phyloP scores from a whole-genome alignment of 2,329 filamentous ascomycete genomes.

The Lomentospora prolificans region DNA sequence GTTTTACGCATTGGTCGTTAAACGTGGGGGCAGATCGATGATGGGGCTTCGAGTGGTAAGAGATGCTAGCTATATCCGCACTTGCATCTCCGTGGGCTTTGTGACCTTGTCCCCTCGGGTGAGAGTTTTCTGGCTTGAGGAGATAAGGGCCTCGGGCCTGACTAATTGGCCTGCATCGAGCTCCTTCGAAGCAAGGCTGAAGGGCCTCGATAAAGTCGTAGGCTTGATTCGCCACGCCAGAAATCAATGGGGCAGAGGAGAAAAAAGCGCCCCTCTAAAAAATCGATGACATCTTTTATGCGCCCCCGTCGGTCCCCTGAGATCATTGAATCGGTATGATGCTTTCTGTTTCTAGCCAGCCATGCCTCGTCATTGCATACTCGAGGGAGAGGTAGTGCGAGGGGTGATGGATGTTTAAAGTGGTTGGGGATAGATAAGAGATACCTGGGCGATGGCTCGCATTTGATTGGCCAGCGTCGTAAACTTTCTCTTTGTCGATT shows the following conservation, averaged over 20 bases:
- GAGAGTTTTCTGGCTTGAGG: too few relatives aligned
- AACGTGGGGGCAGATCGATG: slow-evolving; percentile 1
- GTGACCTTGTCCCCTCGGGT: too few relatives aligned
- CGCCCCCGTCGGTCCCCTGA: background rate
- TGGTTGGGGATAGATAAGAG: slow-evolving; percentile 7
- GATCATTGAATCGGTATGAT: background rate
- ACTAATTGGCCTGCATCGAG: too few relatives aligned
- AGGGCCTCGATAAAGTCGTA: too few relatives aligned
- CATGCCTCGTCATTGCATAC: slow-evolving; percentile 1
- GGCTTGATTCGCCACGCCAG: too few relatives aligned
- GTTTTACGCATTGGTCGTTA: background rate
- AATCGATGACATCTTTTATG: background rate
- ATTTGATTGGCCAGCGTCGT: slow-evolving; percentile 4
- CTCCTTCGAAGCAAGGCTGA: too few relatives aligned
- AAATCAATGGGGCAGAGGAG: too few relatives aligned
- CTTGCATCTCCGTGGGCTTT: background rate
- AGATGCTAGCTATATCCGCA: background rate
- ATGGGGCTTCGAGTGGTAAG: background rate
- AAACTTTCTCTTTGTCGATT: slow-evolving; percentile 20
- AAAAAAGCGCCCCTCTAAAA: background rate
- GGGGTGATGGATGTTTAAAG: background rate
- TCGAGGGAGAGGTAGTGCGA: background rate
- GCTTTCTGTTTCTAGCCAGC: background rate
- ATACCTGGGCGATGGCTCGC: background rate
- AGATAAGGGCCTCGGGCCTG: background rate